A percentile compares a stretch with the other conserved stretches of the same genome.
Evolutionary conservation across 1,139 yeast species (phyloP).

Genomic region (Candida glucosophila): DNA sequence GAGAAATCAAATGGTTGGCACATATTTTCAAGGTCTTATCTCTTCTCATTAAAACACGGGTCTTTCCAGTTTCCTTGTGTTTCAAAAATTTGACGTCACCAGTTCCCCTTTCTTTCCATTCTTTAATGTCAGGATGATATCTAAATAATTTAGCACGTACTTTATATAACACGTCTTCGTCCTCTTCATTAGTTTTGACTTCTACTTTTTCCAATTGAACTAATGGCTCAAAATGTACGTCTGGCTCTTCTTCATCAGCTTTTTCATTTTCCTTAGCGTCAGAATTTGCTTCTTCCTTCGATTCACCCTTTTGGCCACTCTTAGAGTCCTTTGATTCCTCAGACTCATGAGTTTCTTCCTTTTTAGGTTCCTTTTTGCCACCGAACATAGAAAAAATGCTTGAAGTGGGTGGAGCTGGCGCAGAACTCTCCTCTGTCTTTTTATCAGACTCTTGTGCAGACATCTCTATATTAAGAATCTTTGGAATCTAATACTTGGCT

Average conservation of each 20-base stretch:
- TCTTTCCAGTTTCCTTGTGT: conserved; percentile 74
- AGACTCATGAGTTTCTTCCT: conserved; percentile 28
- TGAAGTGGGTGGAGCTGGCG: conserved; percentile 54
- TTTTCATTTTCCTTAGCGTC: conserved; percentile 38
- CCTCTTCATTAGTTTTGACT: conserved; percentile 93
- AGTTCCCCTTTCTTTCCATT: conserved; percentile 99
- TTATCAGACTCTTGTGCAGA: conserved; percentile 31
- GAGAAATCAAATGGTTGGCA: conserved; percentile 87
- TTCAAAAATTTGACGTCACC: conserved; percentile 95
- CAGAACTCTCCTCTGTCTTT: conserved; percentile 15
- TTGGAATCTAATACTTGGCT: too few relatives aligned
- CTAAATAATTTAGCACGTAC: conserved; percentile 93
- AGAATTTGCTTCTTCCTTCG: conserved; percentile 19
- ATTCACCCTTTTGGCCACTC: conserved; percentile 21
- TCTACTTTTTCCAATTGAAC: conserved; percentile 94
- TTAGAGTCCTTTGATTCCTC: conserved; percentile 23
- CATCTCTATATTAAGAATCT: too few relatives aligned
- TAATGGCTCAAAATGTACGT: conserved; percentile 93
- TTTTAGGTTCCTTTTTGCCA: conserved; percentile 63
- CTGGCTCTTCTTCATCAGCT: conserved; percentile 84
- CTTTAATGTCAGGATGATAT: conserved; percentile 73
- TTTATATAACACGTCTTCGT: conserved; percentile 82
- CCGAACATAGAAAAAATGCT: conserved; percentile 89
- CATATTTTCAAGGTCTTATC: conserved; percentile 97
- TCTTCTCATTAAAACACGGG: conserved; percentile 94